These are phyloP conservation scores for Apiospora kogelbergensis DNA, from an alignment of 2,329 filamentous ascomycete genomes.

Conservation along the genomic window DNA sequence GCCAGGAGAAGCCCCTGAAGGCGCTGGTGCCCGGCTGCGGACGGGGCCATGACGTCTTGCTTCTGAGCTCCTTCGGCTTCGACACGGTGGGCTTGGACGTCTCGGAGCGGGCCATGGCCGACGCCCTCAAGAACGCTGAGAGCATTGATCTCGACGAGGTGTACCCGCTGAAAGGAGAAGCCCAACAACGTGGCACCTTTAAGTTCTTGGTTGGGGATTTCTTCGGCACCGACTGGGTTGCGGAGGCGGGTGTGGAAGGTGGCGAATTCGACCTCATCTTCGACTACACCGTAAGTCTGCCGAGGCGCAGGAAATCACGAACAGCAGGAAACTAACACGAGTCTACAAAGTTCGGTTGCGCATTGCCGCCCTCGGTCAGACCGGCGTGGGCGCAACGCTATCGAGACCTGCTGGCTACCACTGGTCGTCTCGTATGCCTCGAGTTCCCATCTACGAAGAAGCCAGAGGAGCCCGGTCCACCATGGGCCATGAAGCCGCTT, in stretches of 20 bases:
- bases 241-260: conserved; percentile 36
- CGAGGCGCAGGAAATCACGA: not conserved
- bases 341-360: conserved; percentile 57
- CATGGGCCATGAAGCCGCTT: conserved; percentile 67
- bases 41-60: conserved; percentile 75
- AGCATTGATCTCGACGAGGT: conserved; percentile 38
- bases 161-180: conserved; percentile 21
- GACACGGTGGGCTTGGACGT: conserved; percentile 76
- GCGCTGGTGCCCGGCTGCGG: conserved; percentile 83
- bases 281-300: conserved; percentile 57
- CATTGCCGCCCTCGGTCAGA: conserved; percentile 54
- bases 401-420: conserved; percentile 46
- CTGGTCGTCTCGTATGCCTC: conserved; percentile 60
- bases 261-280: conserved; percentile 64
- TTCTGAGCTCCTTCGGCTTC: conserved; percentile 74
- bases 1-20: conserved; percentile 24
- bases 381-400: conserved; percentile 55
- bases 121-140: conserved; percentile 45
- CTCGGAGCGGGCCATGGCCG: conserved; percentile 46
- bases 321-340: not conserved
- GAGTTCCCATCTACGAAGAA: conserved; percentile 78
- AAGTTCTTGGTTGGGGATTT: conserved; percentile 65
- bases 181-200: conserved; percentile 45
- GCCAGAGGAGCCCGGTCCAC: conserved; percentile 65
- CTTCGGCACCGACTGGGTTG: conserved; percentile 60